Base-by-base conservation (phyloP, 805 yeast genomes). In the Geotrichum ghanense region DNA sequence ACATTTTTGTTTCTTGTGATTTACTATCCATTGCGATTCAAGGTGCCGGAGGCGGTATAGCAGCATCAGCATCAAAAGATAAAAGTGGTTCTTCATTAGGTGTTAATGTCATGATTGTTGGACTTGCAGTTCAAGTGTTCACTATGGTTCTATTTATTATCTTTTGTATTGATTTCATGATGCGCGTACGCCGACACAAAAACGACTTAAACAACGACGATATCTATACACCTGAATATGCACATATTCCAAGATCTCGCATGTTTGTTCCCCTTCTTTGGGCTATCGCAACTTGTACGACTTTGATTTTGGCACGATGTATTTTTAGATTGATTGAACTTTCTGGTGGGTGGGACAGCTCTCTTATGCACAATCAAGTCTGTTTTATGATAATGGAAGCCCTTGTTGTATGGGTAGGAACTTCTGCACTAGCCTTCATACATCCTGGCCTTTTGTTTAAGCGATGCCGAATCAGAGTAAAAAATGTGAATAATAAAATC, bases 41-140 rank as follows among this genome's bases (percentile, higher is more conserved):
- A 64, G 89, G 79, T 2, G 71, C 66, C 7, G 95, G 95, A 41
- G 95, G 95, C 56, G 92, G 81, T 45, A 62, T 74, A 41, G 84
- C 87, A 1, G 79, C 83, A 35, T 51, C 61, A 1, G 69, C 76
- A 0, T 59, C 71, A 4, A 51, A 61, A 6, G 44, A 45, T 2
- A 56, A 57, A 39, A 58, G 64, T 12, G 55, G 58, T 37, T 56
- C 74, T 1, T 53, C 41, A 2, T 50, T 47, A 0, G 90, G 90
- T n/a, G 70, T 83, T 1, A 69, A 78, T 57, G 61, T 82, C 43
- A 83, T 87, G 81, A 74, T 85, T 42, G 89, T 74, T 2, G 95
- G 95, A 5, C 69, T 88, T 43, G 81, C 80, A 0, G 71, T 82
- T 56, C 95, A 88, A 64, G 89, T 85, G 3, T 62, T 73, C 3